A percentile compares a stretch with the other conserved stretches of the same genome.
Evolutionary conservation across 2,329 filamentous ascomycete species (phyloP).

Genomic region (Penicillium polonicum): DNA sequence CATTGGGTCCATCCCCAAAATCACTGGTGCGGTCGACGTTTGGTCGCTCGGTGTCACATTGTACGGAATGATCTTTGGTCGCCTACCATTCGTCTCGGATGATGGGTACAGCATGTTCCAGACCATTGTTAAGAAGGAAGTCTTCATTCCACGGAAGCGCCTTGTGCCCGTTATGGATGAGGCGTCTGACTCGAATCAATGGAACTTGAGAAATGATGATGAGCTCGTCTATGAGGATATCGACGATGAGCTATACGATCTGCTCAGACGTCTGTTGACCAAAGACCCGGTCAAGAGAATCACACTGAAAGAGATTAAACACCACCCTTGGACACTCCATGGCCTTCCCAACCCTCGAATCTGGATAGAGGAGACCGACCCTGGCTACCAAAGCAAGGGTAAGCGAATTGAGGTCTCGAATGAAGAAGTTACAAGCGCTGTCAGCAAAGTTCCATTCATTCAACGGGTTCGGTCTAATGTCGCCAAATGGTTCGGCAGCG

Average conservation of each 20-base stretch:
- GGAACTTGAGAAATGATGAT: conserved; percentile 63
- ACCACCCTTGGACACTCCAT: conserved; percentile 84
- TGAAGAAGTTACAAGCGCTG: conserved; percentile 83
- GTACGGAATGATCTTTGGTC: conserved; percentile 91
- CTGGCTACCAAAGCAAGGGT: conserved; percentile 71
- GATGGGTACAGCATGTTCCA: conserved; percentile 91
- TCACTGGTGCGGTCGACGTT: conserved; percentile 92
- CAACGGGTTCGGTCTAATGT: conserved; percentile 80
- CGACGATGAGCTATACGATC: conserved; percentile 73
- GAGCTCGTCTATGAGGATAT: conserved; percentile 83
- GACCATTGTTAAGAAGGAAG: conserved; percentile 87
- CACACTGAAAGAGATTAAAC: conserved; percentile 85
- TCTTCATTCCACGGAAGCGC: conserved; percentile 79
- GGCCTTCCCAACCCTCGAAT: conserved; percentile 70
- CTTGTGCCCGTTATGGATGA: conserved; percentile 66
- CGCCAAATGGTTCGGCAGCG: conserved; percentile 59
- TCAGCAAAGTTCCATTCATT: conserved; percentile 83
- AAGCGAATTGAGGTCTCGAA: conserved; percentile 90
- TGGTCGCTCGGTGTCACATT: conserved; percentile 96
- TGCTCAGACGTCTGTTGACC: conserved; percentile 74
- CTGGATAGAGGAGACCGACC: conserved; percentile 96
- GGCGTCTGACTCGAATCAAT: conserved; percentile 47
- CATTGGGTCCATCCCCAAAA: conserved; percentile 62
- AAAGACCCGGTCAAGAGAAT: conserved; percentile 91
- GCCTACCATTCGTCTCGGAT: conserved; percentile 87